Conservation (phyloP, 2,329 filamentous ascomycete species). For the Arthroderma sp. region DNA sequence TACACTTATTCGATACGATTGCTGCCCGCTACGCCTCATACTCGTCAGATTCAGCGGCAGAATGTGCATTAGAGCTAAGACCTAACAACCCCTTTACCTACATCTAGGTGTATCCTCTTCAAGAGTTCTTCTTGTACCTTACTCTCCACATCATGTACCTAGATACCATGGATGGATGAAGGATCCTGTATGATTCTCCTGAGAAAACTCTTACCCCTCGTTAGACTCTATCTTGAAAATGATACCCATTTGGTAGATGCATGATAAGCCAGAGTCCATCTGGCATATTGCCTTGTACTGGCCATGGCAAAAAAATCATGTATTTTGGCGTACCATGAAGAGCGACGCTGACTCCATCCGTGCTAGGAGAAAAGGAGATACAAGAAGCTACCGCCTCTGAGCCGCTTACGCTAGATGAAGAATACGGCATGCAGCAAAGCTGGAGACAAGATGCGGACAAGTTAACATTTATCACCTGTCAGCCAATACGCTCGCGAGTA, state of each 20-base stretch:
- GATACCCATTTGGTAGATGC: background rate
- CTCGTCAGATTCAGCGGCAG: too few relatives aligned
- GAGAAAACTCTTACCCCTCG: too few relatives aligned
- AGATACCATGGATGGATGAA: conserved; percentile 90
- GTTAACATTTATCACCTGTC: conserved; percentile 79
- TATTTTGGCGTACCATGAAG: background rate
- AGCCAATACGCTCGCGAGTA: conserved; percentile 26
- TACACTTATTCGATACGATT: background rate
- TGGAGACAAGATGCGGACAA: conserved; percentile 79
- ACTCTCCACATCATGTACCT: conserved; percentile 66
- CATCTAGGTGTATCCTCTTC: conserved; percentile 42
- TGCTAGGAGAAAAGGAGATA: conserved; percentile 44
- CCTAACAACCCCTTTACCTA: background rate
- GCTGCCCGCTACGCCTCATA: background rate
- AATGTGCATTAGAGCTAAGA: too few relatives aligned
- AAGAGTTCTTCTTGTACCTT: conserved; percentile 66
- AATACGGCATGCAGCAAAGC: conserved; percentile 79
- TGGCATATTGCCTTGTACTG: background rate
- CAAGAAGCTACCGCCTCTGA: conserved; percentile 81
- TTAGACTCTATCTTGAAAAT: background rate
- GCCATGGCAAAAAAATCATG: background rate
- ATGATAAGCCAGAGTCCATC: background rate
- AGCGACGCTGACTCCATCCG: background rate
- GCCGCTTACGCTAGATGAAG: conserved; percentile 63
- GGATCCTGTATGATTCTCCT: conserved; percentile 44